Evolutionary conservation across 495 filamentous ascomycete species (phyloP), one percentile per base, ranked within the genome.

Genomic region (Penicillium angulare): DNA sequence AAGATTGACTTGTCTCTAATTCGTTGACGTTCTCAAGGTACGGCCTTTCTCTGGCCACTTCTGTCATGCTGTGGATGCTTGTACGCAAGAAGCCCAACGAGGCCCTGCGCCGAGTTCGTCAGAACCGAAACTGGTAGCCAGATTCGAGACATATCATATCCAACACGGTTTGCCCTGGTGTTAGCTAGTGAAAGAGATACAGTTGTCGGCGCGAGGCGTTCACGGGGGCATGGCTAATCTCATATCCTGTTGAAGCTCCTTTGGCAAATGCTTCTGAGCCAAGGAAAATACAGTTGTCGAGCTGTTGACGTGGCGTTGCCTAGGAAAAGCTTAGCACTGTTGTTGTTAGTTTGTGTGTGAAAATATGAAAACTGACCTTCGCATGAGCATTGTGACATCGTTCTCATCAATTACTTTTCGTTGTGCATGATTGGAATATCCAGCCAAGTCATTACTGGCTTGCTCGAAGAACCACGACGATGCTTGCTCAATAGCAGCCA

Each of bases 61-160:
- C 90, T 2, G 78, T 97, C 54, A 98, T 98, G 93, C 77, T 98
- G 57, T 95, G 85, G 78, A 88, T 96, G 86, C 81, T 98, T 39
- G 79, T 96, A 33, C 86, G 84, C 53, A 95, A 91, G 67, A 86
- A 90, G 21, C 81, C 90, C 3, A 81, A 84, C 26, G 86, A 89
- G 60, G 79, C 87, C 29, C 62, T 86, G 33, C 81, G 86, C 35
- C 79, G 88, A 46, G 84, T 96, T 47, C 85, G 89, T 47, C 83
- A 89, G 60, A 95, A 86, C 66, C 86, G 79, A 61, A 81, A 87
- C 44, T 95, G 90, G 91, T 89, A 74, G 68, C 68, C 2, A 9
- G 38, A n/a, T 38, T 32, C 3, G 1, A 13, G n/a, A 12, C 35
- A 22, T 35, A 16, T 7, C 9, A 22, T 46, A 32, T 9, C 50